phyloP scores from a whole-genome alignment of 1,284 basidiomycete genomes.

The Ceratobasidium sp. region DNA sequence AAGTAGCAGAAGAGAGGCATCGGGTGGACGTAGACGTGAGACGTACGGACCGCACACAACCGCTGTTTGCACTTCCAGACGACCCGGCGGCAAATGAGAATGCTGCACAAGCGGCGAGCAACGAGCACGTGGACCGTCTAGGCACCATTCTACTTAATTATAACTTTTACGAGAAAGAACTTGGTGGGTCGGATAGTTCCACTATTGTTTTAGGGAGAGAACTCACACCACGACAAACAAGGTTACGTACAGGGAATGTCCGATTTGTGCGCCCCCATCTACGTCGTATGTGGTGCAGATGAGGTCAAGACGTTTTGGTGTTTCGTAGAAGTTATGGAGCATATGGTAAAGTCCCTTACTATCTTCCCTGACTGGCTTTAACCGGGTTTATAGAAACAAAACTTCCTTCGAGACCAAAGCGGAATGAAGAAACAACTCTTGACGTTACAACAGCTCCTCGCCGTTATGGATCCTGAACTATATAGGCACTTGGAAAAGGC shows the following conservation, averaged over 20 bases:
- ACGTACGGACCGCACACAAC: slow-evolving; percentile 91
- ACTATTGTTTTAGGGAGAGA: not conserved
- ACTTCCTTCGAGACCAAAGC: slow-evolving; percentile 94
- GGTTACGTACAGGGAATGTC: slow-evolving; percentile 97
- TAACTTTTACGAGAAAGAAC: slow-evolving; percentile 85
- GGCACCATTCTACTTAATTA: slow-evolving; percentile 88
- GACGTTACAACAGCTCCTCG: slow-evolving; percentile 87
- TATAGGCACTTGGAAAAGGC: slow-evolving; percentile 89
- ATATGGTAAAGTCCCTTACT: slow-evolving; percentile 68
- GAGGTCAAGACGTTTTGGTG: slow-evolving; percentile 94
- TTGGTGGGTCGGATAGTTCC: slow-evolving; percentile 64
- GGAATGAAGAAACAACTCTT: slow-evolving; percentile 95
- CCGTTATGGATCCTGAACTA: slow-evolving; percentile 91
- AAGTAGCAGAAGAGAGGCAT: slow-evolving; percentile 86
- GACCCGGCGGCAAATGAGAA: slow-evolving; percentile 58
- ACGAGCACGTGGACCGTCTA: slow-evolving; percentile 81
- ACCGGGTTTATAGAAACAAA: slow-evolving; percentile 70
- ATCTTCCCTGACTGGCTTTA: not conserved
- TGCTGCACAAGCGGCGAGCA: slow-evolving; percentile 81
- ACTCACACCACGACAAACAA: slow-evolving; percentile 48
- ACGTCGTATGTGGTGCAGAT: slow-evolving; percentile 87
- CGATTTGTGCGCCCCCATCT: slow-evolving; percentile 91
- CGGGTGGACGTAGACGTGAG: slow-evolving; percentile 95
- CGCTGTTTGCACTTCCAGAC: slow-evolving; percentile 69
- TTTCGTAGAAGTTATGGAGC: slow-evolving; percentile 91